Evolutionary conservation across 1,139 yeast species (phyloP).

Genomic region (Kodamaea sp.): DNA sequence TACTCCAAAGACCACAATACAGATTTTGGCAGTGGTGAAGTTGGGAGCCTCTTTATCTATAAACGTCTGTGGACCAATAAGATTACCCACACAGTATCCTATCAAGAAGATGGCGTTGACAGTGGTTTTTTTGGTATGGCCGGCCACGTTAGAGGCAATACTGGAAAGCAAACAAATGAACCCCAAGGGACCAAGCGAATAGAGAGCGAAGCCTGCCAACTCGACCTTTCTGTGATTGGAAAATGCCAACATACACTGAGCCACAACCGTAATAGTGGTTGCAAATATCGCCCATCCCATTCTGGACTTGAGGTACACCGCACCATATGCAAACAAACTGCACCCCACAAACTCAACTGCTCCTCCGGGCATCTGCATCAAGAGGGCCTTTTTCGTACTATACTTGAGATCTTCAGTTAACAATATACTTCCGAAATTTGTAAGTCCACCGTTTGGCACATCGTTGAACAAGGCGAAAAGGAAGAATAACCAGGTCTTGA

Average conservation of each 20-base stretch:
- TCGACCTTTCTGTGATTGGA: constrained; percentile 19
- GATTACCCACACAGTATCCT: constrained; percentile 67
- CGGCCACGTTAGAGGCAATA: constrained; percentile 62
- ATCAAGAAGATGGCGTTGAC: constrained; percentile 60
- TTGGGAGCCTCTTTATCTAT: constrained; percentile 52
- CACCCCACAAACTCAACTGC: constrained; percentile 47
- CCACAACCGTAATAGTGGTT: constrained; percentile 34
- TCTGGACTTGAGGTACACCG: constrained; percentile 20
- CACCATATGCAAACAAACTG: constrained; percentile 19
- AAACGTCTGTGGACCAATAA: constrained; percentile 73
- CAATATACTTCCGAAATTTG: constrained; percentile 20
- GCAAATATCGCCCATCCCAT: constrained; percentile 44
- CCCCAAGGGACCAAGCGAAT: constrained; percentile 34
- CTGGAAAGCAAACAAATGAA: constrained; percentile 50
- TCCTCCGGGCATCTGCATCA: constrained; percentile 36
- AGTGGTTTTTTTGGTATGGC: constrained; percentile 68
- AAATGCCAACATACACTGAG: constrained; percentile 51
- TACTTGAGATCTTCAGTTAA: constrained; percentile 22
- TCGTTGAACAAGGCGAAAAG: constrained; percentile 10
- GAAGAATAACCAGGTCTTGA: constrained; percentile 16
- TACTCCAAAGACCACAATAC: constrained; percentile 45
- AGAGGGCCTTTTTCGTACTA: constrained; percentile 35
- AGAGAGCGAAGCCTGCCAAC: constrained; percentile 14
- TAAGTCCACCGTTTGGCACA: constrained; percentile 12
- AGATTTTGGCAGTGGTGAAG: constrained; percentile 48